Percentiles rank a stretch among this genome's conserved stretches.
phyloP scores from a whole-genome alignment of 2,329 filamentous ascomycete species.

The Ciborinia camelliae region DNA sequence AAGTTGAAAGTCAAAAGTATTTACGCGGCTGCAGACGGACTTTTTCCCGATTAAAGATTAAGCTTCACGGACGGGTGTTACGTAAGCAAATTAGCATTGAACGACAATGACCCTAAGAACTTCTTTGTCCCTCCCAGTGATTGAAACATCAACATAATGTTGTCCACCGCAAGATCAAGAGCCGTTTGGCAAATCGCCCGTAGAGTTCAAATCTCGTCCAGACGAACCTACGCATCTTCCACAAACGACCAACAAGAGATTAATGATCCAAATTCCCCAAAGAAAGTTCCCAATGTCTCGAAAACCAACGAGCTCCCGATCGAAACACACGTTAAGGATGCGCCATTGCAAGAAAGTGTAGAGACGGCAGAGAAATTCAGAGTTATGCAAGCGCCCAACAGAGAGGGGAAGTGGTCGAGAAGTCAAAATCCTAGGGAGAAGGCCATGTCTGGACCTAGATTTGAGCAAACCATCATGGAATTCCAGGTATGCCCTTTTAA shows the following conservation, averaged over 20 bases:
- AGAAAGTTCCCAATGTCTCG: constrained; percentile 53
- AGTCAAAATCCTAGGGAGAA: constrained; percentile 77
- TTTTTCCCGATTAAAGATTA: constrained; percentile 14
- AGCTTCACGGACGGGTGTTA: constrained; percentile 11
- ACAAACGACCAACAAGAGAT: constrained; percentile 49
- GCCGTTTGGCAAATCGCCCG: constrained; percentile 41
- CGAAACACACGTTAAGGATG: constrained; percentile 49
- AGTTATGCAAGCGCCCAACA: constrained; percentile 76
- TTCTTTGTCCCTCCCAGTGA: constrained; percentile 21
- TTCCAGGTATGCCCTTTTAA: constrained; percentile 65
- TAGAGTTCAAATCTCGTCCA: constrained; percentile 32
- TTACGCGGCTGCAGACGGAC: constrained; percentile 8
- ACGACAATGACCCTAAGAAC: constrained; percentile 11
- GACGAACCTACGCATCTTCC: constrained; percentile 38
- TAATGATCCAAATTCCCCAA: constrained; percentile 44
- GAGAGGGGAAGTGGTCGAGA: constrained; percentile 73
- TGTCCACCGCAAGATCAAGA: constrained; percentile 43
- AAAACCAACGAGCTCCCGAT: constrained; percentile 57
- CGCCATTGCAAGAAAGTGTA: constrained; percentile 52
- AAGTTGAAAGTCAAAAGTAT: constrained; percentile 6
- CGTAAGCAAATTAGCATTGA: constrained; percentile 5
- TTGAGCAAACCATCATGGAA: constrained; percentile 94
- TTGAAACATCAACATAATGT: constrained; percentile 40
- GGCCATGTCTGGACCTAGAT: constrained; percentile 91
- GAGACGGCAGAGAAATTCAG: constrained; percentile 40